Conservation (phyloP, 805 yeast genomes). For the Isabelozyma gotoi region DNA sequence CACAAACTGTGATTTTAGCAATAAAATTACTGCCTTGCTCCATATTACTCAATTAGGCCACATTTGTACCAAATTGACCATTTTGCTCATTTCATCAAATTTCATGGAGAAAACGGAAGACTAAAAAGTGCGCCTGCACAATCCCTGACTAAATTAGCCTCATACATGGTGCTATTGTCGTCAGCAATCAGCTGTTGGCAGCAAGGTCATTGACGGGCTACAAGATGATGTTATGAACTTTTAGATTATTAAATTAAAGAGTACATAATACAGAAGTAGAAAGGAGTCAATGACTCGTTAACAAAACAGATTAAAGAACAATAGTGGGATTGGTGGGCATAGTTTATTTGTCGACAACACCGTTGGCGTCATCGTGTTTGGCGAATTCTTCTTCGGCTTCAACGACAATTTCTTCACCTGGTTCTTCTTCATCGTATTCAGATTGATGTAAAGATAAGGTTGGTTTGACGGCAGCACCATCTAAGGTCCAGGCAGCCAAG, state of each 20-base stretch:
- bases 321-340: background rate
- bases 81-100: background rate
- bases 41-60: background rate
- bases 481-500: conserved; percentile 81
- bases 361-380: conserved; percentile 34
- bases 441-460: conserved; percentile 68
- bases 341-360: conserved; percentile 7
- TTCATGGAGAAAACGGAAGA: background rate
- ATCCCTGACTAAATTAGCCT: background rate
- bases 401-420: conserved; percentile 51
- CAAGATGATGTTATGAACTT: background rate
- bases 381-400: conserved; percentile 56
- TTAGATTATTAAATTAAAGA: background rate
- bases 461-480: conserved; percentile 79
- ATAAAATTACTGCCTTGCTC: background rate
- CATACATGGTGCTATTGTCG: background rate
- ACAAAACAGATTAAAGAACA: background rate
- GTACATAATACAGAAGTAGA: background rate
- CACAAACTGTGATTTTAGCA: background rate
- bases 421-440: conserved; percentile 50
- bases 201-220: background rate
- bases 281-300: background rate
- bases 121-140: background rate
- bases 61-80: background rate
- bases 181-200: no score